A percentile compares a stretch with the other conserved stretches of the same genome.
Evolutionary conservation across 345 rosid species (phyloP).

Genomic region (Melastoma malabathricum): DNA sequence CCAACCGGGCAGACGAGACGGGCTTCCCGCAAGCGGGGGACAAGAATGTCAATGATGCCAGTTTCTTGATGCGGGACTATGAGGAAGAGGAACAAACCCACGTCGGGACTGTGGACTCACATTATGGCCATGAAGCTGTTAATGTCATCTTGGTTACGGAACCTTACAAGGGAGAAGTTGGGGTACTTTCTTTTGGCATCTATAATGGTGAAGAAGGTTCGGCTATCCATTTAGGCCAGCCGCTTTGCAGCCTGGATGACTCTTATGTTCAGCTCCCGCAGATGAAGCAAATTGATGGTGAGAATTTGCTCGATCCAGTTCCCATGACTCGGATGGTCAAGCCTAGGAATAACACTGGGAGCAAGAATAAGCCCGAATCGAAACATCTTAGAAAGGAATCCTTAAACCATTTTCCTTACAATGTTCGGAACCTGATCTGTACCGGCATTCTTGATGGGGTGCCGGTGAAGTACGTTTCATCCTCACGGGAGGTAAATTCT

Average conservation of each 20-base stretch:
- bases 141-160: conserved; percentile 16
- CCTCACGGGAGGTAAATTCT: conserved; percentile 64
- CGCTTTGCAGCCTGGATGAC: conserved; percentile 30
- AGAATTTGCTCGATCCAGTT: conserved; percentile 28
- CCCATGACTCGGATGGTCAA: conserved; percentile 20
- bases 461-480: conserved; percentile 68
- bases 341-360: conserved; percentile 29
- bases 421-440: conserved; percentile 79
- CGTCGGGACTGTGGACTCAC: conserved; percentile 13
- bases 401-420: conserved; percentile 85
- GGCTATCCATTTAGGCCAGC: conserved; percentile 26
- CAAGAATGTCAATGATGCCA: conserved; percentile 29
- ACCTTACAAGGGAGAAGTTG: conserved; percentile 39
- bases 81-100: conserved; percentile 19
- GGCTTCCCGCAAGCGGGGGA: conserved; percentile 21
- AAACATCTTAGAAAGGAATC: conserved; percentile 64
- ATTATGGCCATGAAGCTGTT: conserved; percentile 25
- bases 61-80: conserved; percentile 32
- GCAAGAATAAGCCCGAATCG: conserved; percentile 41
- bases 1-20: conserved; percentile 28
- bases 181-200: conserved; percentile 48
- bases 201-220: conserved; percentile 32
- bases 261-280: conserved; percentile 32
- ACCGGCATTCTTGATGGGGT: conserved; percentile 93
- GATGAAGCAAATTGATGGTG: conserved; percentile 23